phyloP scores from a whole-genome alignment of 73 alveolate genomes.

The Paramecium sonneborni region DNA sequence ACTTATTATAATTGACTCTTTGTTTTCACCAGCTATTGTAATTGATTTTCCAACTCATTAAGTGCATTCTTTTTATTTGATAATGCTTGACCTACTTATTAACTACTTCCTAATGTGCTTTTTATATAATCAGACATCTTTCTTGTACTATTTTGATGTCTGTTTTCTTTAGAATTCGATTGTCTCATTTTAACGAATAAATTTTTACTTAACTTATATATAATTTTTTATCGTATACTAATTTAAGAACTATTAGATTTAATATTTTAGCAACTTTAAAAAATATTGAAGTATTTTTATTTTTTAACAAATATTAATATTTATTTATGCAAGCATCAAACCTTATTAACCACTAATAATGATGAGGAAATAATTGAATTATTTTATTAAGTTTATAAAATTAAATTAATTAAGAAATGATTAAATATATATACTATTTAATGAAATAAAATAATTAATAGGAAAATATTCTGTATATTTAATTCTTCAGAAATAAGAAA shows the following conservation, averaged over 20 bases:
- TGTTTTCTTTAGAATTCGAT: background rate
- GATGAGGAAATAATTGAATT: no score
- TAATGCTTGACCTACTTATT: background rate
- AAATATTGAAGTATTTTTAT: background rate
- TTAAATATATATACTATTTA: no score
- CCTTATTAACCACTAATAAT: no score
- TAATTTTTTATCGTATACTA: background rate
- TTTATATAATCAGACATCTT: background rate
- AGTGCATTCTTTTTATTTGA: background rate
- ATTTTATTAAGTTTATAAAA: no score
- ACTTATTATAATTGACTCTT: background rate
- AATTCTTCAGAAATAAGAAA: no score
- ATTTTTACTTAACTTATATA: background rate
- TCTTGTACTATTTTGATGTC: background rate
- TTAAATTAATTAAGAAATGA: no score
- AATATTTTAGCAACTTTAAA: background rate
- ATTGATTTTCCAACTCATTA: background rate
- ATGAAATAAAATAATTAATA: no score
- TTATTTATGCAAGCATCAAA: background rate
- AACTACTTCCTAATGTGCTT: background rate
- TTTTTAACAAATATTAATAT: background rate
- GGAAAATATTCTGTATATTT: no score
- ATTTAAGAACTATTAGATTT: background rate
- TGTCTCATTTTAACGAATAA: background rate
- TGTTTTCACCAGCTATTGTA: background rate